Percentiles rank a stretch among this genome's conserved stretches.
Evolutionary conservation across 495 filamentous ascomycete species (phyloP).

Genomic region (Aspergillus hancockii): DNA sequence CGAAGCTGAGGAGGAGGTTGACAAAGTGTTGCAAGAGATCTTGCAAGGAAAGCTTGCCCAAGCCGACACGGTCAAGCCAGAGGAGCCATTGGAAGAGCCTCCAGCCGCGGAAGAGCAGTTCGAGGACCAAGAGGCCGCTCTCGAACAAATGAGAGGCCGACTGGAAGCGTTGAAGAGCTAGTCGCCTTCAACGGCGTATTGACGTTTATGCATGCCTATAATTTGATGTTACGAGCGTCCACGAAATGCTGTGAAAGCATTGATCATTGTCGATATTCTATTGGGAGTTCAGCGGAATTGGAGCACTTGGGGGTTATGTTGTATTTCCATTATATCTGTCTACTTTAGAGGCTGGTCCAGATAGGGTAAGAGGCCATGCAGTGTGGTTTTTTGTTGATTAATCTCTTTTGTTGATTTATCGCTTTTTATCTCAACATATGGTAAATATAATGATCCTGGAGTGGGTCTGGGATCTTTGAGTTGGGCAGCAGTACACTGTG

Average conservation of each 20-base stretch:
- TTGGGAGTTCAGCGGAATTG: conserved; percentile 19
- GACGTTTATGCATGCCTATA: neutral
- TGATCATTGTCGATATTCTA: neutral
- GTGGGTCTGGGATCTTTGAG: neutral
- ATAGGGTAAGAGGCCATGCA: neutral
- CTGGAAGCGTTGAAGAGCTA: conserved; percentile 92
- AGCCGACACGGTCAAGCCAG: conserved; percentile 55
- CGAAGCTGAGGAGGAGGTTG: conserved; percentile 89
- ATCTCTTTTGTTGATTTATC: neutral
- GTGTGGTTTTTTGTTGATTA: neutral
- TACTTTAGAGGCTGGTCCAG: conserved; percentile 18
- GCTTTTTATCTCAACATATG: neutral
- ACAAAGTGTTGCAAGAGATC: conserved; percentile 88
- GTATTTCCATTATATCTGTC: conserved; percentile 5
- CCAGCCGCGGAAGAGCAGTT: conserved; percentile 67
- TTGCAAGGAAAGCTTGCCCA: conserved; percentile 78
- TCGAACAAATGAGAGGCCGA: conserved; percentile 90
- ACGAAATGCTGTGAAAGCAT: conserved; percentile 4
- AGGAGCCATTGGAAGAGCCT: conserved; percentile 58
- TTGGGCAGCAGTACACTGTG: neutral
- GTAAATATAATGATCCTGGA: neutral
- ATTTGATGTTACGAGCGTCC: neutral
- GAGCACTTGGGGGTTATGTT: conserved; percentile 14
- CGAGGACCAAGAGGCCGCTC: conserved; percentile 80
- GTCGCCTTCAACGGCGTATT: neutral